Conservation (phyloP, 345 rosid genomes). For the Eucalyptus tenuipes region DNA sequence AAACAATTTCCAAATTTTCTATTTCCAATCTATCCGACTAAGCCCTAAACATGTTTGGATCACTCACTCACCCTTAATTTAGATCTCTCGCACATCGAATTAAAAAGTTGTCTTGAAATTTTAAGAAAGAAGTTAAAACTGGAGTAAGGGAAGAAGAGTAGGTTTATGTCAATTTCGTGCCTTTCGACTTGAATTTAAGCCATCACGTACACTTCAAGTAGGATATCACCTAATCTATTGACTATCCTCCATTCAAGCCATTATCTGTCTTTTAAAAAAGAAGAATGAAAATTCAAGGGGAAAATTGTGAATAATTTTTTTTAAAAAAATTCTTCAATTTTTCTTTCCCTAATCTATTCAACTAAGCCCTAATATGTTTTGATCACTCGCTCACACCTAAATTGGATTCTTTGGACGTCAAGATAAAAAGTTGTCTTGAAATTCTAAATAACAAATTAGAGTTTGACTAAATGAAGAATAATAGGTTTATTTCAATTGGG, state of each 20-base stretch:
- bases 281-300: background rate
- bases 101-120: no score
- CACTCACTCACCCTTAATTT: no score
- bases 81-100: fast-evolving
- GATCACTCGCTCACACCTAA: background rate
- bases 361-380: background rate
- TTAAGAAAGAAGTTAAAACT: no score
- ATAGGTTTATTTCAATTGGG: background rate
- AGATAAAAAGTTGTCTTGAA: background rate
- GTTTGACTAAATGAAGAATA: background rate
- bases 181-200: background rate
- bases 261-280: background rate
- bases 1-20: background rate
- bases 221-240: background rate
- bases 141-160: background rate
- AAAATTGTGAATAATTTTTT: background rate
- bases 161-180: background rate
- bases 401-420: background rate
- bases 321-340: background rate
- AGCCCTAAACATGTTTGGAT: no score
- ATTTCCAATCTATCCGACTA: background rate
- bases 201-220: background rate
- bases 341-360: background rate
- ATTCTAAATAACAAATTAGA: background rate
- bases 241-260: background rate